phyloP scores from a whole-genome alignment of 108 stramenopile species.

The Nannochloropsis salina region DNA sequence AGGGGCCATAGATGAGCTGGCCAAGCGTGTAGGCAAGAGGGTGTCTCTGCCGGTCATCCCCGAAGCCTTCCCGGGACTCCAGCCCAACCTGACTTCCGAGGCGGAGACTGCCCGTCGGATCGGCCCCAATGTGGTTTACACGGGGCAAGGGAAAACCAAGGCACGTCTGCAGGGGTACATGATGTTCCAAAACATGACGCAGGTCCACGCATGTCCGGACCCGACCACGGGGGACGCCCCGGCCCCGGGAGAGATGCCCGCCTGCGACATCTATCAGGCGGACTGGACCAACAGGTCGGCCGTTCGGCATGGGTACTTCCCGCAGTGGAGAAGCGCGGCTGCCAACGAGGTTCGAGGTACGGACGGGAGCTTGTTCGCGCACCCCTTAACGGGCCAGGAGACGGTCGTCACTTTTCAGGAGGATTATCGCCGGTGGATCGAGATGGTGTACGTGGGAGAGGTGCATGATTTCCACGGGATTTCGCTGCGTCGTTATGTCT shows the following conservation, averaged over 20 bases:
- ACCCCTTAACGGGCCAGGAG: neutral
- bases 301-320: neutral
- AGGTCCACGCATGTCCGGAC: neutral
- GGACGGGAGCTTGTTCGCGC: neutral
- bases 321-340: neutral
- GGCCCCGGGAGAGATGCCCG: neutral
- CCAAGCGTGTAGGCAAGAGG: neutral
- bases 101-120: neutral
- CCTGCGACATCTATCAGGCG: constrained; percentile 12
- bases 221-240: neutral
- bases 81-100: constrained; percentile 17
- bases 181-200: constrained; percentile 9
- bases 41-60: neutral
- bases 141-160: neutral
- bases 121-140: neutral
- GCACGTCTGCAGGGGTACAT: neutral
- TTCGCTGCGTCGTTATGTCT: neutral
- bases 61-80: neutral
- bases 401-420: constrained; percentile 9
- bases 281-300: neutral
- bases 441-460: constrained; percentile 5
- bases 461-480: neutral
- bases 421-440: neutral
- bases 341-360: neutral
- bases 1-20: neutral